A percentile compares a stretch with the other conserved stretches of the same genome.
Conservation (phyloP, 164 flowering plant species). For the Protea cynaroides region DNA sequence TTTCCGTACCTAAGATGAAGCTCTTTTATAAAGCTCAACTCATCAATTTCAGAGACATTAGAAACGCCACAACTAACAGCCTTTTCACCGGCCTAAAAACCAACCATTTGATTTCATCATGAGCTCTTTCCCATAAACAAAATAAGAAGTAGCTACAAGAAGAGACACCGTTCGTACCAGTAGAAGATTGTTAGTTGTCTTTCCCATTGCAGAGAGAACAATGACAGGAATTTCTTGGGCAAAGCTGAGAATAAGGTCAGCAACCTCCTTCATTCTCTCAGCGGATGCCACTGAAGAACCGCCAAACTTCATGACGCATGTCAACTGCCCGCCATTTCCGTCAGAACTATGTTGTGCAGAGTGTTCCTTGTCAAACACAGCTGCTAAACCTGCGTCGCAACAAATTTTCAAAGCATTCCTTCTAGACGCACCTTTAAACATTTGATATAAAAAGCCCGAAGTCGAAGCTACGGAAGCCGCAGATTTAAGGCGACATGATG, state of each 20-base stretch:
- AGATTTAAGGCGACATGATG: conserved; percentile 13
- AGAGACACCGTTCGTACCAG: conserved; percentile 30
- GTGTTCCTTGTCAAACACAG: conserved; percentile 28
- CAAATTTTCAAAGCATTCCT: conserved; percentile 22
- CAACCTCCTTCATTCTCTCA: conserved; percentile 83
- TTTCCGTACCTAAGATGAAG: conserved; percentile 55
- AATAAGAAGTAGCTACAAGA: not conserved
- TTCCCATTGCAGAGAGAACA: conserved; percentile 99
- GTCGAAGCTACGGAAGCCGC: conserved; percentile 13
- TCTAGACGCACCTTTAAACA: conserved; percentile 7
- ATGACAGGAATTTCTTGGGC: conserved; percentile 80
- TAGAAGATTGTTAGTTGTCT: conserved; percentile 82
- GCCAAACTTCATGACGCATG: conserved; percentile 94
- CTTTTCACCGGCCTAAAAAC: conserved; percentile 76
- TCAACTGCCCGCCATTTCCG: conserved; percentile 32
- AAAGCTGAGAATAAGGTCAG: conserved; percentile 68
- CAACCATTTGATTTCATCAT: conserved; percentile 3
- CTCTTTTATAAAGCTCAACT: conserved; percentile 53
- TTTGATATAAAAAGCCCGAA: conserved; percentile 11
- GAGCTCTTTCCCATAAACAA: not conserved
- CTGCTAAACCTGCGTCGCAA: conserved; percentile 27
- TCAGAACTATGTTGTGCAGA: conserved; percentile 12
- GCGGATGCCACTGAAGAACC: conserved; percentile 93
- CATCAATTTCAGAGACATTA: conserved; percentile 54
- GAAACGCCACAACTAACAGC: conserved; percentile 73